Evolutionary conservation across 352 stramenopile species (phyloP).

Genomic region (Globisporangium nagaii): DNA sequence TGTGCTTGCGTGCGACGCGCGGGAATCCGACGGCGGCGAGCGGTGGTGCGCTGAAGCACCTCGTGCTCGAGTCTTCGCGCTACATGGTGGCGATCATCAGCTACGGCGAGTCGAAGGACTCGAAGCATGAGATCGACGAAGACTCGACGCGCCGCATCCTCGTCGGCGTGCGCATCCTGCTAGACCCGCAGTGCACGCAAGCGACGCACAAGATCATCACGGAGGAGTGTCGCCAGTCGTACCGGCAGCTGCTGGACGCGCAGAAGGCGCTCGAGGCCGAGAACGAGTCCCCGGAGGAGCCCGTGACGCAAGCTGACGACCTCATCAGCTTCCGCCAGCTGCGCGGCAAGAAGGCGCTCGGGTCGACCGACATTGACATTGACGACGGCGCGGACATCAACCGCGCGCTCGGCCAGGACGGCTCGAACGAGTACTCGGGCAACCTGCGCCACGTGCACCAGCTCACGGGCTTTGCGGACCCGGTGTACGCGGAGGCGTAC

Average conservation of each 20-base stretch:
- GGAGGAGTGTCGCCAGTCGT: conserved; percentile 74
- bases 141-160: conserved; percentile 95
- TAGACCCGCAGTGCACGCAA: conserved; percentile 85
- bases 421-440: conserved; percentile 81
- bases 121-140: conserved; percentile 86
- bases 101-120: conserved; percentile 69
- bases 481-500: conserved; percentile 98
- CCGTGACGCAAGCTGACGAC: conserved; percentile 87
- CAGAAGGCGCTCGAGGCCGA: conserved; percentile 70
- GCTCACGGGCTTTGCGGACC: conserved; percentile 98
- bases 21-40: conserved; percentile 33
- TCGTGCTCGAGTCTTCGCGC: conserved; percentile 64
- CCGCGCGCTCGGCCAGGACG: conserved; percentile 90
- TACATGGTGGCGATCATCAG: conserved; percentile 74
- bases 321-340: conserved; percentile 98
- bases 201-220: conserved; percentile 73
- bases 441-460: conserved; percentile 98
- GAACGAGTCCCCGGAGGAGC: conserved; percentile 47
- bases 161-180: conserved; percentile 92
- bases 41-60: conserved; percentile 48
- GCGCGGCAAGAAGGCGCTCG: conserved; percentile 88
- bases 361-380: conserved; percentile 95
- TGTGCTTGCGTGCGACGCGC: conserved; percentile 90
- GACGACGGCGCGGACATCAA: conserved; percentile 97
- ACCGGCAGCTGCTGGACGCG: conserved; percentile 65